Conservation (phyloP, 2,329 filamentous ascomycete species). For the Drechmeria coniospora region DNA sequence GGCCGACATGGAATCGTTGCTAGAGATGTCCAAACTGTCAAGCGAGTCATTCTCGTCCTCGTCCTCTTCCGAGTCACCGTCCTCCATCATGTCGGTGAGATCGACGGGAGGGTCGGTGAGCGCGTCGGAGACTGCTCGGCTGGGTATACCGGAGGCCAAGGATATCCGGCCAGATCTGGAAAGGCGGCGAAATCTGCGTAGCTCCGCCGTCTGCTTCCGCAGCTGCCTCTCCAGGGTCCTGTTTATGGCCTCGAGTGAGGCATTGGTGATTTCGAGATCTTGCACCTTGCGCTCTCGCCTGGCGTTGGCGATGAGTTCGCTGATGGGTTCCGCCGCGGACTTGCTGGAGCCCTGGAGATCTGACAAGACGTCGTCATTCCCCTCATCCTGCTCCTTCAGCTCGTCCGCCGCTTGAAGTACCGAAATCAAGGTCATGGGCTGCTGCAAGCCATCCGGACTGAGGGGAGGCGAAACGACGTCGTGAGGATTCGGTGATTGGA, state of each 20-base stretch:
- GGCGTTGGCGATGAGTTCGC: conserved; percentile 73
- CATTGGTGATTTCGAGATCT: conserved; percentile 92
- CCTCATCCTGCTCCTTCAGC: conserved; percentile 17
- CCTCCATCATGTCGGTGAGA: conserved; percentile 33
- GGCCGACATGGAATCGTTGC: conserved; percentile 18
- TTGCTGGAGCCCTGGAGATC: conserved; percentile 43
- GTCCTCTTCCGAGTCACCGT: conserved; percentile 25
- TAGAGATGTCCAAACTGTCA: conserved; percentile 36
- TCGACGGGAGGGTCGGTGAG: conserved; percentile 26
- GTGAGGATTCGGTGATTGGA: conserved; percentile 16
- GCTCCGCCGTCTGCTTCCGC: conserved; percentile 75
- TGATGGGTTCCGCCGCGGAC: conserved; percentile 43
- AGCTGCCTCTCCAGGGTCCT: conserved; percentile 81
- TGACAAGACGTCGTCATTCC: conserved; percentile 13
- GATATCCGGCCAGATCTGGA: conserved; percentile 68
- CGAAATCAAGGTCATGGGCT: conserved; percentile 35
- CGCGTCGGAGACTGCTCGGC: conserved; percentile 26
- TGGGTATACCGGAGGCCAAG: conserved; percentile 32
- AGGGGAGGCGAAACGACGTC: conserved; percentile 22
- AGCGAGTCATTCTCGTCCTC: conserved; percentile 32
- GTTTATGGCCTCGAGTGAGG: conserved; percentile 88
- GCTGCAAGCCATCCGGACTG: conserved; percentile 15
- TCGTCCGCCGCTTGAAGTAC: conserved; percentile 42
- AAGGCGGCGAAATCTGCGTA: conserved; percentile 73
- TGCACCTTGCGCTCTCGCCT: conserved; percentile 87